Evolutionary conservation across 305 asterid genomes (phyloP), one percentile per base, ranked within the genome.

Genomic region (Plantago lanceolata): DNA sequence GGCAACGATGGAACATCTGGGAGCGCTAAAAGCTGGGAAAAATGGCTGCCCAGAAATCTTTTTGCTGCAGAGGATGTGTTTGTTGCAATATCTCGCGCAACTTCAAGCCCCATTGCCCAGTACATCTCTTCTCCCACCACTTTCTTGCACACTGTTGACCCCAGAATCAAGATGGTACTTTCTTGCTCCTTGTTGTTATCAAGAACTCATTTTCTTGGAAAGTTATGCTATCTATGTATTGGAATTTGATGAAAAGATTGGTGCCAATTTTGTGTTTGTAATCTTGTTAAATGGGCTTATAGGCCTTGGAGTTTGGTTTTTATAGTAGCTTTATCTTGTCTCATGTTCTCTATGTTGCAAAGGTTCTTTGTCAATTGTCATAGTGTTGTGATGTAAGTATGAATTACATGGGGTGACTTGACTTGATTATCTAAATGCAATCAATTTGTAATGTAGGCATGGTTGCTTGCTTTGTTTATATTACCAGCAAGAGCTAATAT

Each of bases 31-130:
- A 82, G 67, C 59, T 93, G 96, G 99, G 95, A 87, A 57, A 93
- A 87, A 69, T 89, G 90, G 95, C 19, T 86, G 58, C 97, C 97
- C 48, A 82, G 65, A 65, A 80, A 84, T 57, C 59, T 85, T 31
- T 70, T 90, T 79, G 93, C 83, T 6, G 94, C 95, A 49, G 96
- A 89, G 73, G 85, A 84, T 64, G 86, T 93, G 52, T 87, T 93
- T 68, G 84, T 79, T 65, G 84, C 94, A 68, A 93, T 89, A 71
- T 83, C 96, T 35, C 92, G 89, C 40, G 91, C 95, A 17, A 89
- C 99, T 31, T 87, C 97, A 9, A 93, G 99, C 57, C 97, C 99
- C 67, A 87, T 93, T 84, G 96, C 88, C 15, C 99, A 93, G 81
- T 93, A 85, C 85, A 87, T 93, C 40, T 85, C 97, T 76, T 81